Evolutionary conservation across 164 flowering plant genomes (phyloP).

Genomic region (Pachysandra terminalis): DNA sequence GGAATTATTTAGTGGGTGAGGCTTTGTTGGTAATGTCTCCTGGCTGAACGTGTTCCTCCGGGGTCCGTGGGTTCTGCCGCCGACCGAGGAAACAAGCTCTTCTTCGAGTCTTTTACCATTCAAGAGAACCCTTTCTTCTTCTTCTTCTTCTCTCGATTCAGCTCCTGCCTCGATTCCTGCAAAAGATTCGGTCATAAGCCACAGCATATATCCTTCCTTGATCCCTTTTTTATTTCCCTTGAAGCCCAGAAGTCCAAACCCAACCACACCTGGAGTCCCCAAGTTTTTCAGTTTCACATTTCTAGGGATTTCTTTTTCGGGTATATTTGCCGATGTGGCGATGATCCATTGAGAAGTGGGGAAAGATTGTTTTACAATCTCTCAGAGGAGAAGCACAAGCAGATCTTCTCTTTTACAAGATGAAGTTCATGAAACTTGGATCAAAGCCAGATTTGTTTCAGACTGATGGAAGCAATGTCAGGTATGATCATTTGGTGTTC

Average conservation of each 20-base stretch:
- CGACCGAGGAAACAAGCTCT: not conserved
- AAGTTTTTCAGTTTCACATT: not conserved
- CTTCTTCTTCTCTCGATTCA: constrained; percentile 11
- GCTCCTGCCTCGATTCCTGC: constrained; percentile 21
- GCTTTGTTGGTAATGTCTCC: not conserved
- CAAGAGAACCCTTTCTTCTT: not conserved
- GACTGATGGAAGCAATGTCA: constrained; percentile 28
- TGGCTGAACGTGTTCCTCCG: not conserved
- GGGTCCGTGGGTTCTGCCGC: not conserved
- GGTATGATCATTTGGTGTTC: constrained; percentile 21
- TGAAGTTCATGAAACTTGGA: constrained; percentile 74
- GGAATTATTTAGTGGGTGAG: constrained; percentile 18
- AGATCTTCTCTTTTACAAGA: constrained; percentile 19
- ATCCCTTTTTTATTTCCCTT: constrained; percentile 1
- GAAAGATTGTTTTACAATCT: not conserved
- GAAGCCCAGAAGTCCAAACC: constrained; percentile 2
- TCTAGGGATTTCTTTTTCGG: not conserved
- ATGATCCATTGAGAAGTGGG: not conserved
- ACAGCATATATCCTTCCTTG: constrained; percentile 7
- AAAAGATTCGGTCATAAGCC: constrained; percentile 28
- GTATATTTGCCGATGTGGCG: not conserved
- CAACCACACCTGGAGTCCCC: not conserved
- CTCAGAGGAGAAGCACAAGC: constrained; percentile 1
- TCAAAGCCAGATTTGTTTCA: constrained; percentile 38
- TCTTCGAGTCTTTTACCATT: not conserved